Evolutionary conservation across 495 filamentous ascomycete species (phyloP), one percentile per base, ranked within the genome.

Genomic region (Trichoderma parareesei): DNA sequence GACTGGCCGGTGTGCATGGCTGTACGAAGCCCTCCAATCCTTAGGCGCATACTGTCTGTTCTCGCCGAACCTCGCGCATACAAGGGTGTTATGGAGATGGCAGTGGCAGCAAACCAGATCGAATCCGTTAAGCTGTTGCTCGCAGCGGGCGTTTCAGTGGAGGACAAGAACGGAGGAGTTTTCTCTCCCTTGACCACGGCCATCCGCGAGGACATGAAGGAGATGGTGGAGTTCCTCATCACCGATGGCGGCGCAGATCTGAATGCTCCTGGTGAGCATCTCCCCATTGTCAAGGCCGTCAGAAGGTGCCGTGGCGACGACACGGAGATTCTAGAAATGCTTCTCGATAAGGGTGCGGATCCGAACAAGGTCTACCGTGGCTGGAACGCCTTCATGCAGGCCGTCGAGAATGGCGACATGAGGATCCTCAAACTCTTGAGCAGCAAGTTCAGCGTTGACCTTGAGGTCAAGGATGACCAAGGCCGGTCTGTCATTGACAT

Each of bases 1-100:
- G 81, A 85, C 67, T 83, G 81, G 80, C 83, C 83, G 1, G 70
- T 85, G 14, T 81, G 75, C 64, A 82, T 85, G 78, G 82, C 83
- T 0, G 79, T 81, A 38, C 73, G 71, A 16, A 74, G 76, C 8
- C 79, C 82, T 0, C 65, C 66, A 0, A 78, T 84, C 44, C 72
- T 85, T 8, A 73, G 74, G 57, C 74, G 73, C 13, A 67, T 85
- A 6, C 71, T 85, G 3, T 74, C 81, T 9, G 70, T 69, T 3
- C 72, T 81, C 7, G 68, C 75, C 0, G 74, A 80, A 38, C 75
- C 80, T 2, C 74, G 74, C 20, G 77, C 79, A 8, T 80, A 78
- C 66, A 80, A 80, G 68, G 82, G 82, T 5, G 78, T 84, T 13
- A 76, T 85, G 71, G 82, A 85, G 65, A 78, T 80, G 74, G 81